Percentiles rank a stretch among this genome's conserved stretches.
Conservation (phyloP, 2,329 filamentous ascomycete genomes). For the Xylaria sp. region DNA sequence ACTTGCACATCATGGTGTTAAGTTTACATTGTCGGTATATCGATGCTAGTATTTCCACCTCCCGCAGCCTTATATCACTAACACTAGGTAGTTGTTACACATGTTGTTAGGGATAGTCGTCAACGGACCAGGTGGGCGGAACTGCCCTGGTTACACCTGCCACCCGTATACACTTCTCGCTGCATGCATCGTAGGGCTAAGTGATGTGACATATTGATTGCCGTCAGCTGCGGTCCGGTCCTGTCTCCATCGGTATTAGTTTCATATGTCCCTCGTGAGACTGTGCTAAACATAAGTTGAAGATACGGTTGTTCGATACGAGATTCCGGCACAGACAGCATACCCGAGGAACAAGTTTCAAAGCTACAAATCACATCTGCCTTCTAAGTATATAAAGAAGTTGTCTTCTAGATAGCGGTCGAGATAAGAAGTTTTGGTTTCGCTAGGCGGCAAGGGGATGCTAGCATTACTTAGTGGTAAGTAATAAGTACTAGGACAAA, state of each 20-base stretch:
- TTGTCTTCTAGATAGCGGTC: too few species aligned
- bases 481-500: too few species aligned
- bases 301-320: background rate
- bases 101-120: too few species aligned
- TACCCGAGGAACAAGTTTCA: background rate
- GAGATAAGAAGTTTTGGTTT: background rate
- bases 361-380: background rate
- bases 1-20: too few species aligned
- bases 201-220: background rate
- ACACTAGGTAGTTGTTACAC: too few species aligned
- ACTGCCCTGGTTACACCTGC: background rate
- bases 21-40: too few species aligned
- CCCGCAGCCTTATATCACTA: too few species aligned
- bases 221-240: background rate
- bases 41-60: too few species aligned
- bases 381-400: background rate
- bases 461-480: background rate
- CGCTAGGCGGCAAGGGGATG: background rate
- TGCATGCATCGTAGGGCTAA: conserved; percentile 7
- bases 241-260: background rate
- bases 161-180: too few species aligned
- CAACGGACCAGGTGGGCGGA: background rate
- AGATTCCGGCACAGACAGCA: background rate
- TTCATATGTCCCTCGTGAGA: too few species aligned
- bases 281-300: too few species aligned